phyloP scores from a whole-genome alignment of 495 filamentous ascomycete species.

The Aspergillus olivimuriae region DNA sequence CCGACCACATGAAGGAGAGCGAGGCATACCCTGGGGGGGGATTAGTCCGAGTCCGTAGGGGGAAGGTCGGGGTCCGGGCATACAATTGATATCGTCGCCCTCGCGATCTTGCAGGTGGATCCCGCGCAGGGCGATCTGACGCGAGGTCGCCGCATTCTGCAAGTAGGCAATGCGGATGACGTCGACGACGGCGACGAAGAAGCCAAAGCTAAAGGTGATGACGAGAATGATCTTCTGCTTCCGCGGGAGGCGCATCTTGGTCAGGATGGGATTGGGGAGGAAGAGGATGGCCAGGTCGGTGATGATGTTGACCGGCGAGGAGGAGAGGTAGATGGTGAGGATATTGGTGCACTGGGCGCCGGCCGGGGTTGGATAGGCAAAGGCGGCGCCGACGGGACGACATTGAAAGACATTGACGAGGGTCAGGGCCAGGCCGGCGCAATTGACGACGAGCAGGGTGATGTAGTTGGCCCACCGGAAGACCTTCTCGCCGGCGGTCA shows the following conservation, averaged over 20 bases:
- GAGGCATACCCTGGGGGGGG: constrained; percentile 61
- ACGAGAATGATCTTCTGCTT: constrained; percentile 82
- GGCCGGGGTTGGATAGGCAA: constrained; percentile 36
- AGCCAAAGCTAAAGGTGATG: constrained; percentile 73
- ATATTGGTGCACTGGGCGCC: constrained; percentile 61
- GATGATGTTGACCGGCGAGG: constrained; percentile 75
- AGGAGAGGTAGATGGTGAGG: constrained; percentile 75
- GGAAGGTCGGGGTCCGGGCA: neutral
- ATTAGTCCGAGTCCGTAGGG: constrained; percentile 1
- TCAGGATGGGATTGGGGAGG: constrained; percentile 82
- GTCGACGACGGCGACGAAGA: constrained; percentile 83
- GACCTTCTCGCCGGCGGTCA: constrained; percentile 67
- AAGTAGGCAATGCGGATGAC: constrained; percentile 87
- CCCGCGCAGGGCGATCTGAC: constrained; percentile 22
- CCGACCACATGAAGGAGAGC: constrained; percentile 86
- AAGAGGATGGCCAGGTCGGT: constrained; percentile 80
- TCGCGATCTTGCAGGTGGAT: constrained; percentile 28
- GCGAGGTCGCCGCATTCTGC: constrained; percentile 56
- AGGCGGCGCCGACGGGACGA: constrained; percentile 60
- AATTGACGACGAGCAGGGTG: constrained; percentile 67
- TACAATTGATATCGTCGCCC: constrained; percentile 51
- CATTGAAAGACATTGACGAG: constrained; percentile 89
- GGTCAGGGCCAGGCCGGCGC: constrained; percentile 70
- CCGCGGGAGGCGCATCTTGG: constrained; percentile 71
- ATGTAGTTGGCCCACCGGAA: constrained; percentile 65